Base-by-base conservation (phyloP, 2,329 filamentous ascomycete genomes). In the Curvularia verruculosa region DNA sequence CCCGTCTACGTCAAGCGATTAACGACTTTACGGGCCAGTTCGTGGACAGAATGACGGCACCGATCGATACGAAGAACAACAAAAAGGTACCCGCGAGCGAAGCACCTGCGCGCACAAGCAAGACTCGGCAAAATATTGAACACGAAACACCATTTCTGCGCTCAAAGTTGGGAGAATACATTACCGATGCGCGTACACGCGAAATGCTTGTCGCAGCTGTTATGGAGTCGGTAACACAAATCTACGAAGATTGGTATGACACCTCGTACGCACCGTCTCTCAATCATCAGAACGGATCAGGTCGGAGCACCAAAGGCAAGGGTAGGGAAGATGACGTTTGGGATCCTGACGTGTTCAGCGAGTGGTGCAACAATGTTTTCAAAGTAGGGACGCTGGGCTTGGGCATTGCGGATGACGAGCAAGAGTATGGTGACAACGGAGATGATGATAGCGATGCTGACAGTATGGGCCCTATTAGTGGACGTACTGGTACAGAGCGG, bases 151-250 rank as follows among this genome's bases (percentile, higher is more conserved):
- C 81, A 0, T 77, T 80, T 26, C 71, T 89, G 9, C 78, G 87
- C 2, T 75, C 75, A 18, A 84, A 86, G 56, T 68, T 89, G 21
- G 82, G 84, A 51, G 84, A 85, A 56, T 89, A 88, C 68, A 79
- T 89, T n/a, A 83, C 85, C 21, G 87, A 89, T 68, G 75, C 77
- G n/a, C 79, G 87, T 24, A 89, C 86, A 55, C 81, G 84, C 54
- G 87, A 89, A 71, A 89, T 87, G 28, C 79, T 89, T 8, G 85
- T 89, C 4, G 85, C 83, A 13, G 87, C 87, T 2, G 86, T 89
- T 23, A 82, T 87, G 71, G 87, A 88, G 67, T 83, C 83, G 60
- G 84, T 88, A 13, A 80, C 86, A 15, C 81, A 85, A 68, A 80
- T 80, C 9, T 89, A 89, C 65, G 86, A 89, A 68, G 82, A 84